Conservation (phyloP, 116 monocot species). For the Dioscorea cayenensis region DNA sequence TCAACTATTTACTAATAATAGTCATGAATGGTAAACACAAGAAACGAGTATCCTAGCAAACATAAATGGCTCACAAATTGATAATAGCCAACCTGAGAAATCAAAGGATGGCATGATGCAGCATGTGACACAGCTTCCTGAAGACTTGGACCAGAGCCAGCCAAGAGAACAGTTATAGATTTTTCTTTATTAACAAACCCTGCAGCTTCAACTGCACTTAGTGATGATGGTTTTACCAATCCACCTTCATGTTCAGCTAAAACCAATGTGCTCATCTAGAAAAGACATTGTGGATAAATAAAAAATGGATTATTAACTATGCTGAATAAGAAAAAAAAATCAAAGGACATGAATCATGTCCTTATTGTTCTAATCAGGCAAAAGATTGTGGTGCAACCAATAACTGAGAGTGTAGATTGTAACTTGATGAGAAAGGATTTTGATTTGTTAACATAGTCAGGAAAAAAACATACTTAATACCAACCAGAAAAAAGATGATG, state of each 20-base stretch:
- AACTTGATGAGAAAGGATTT: not conserved
- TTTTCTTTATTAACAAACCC: slow-evolving; percentile 55
- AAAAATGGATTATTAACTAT: not conserved
- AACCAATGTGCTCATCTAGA: slow-evolving; percentile 78
- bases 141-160: slow-evolving; percentile 71
- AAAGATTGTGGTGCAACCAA: not conserved
- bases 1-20: too few relatives aligned
- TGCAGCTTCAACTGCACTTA: slow-evolving; percentile 85
- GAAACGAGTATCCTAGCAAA: too few relatives aligned
- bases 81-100: slow-evolving; percentile 4
- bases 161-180: slow-evolving; percentile 71
- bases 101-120: slow-evolving; percentile 62
- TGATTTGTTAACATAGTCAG: not conserved
- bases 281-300: not conserved
- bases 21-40: too few relatives aligned
- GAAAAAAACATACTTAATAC: not conserved
- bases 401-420: not conserved
- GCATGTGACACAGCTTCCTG: slow-evolving; percentile 83
- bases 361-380: not conserved
- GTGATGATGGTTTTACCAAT: slow-evolving; percentile 72
- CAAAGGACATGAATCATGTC: not conserved
- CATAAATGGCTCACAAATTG: not conserved
- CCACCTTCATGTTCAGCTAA: slow-evolving; percentile 89
- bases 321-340: not conserved
- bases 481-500: too few relatives aligned